Evolutionary conservation across 2,329 filamentous ascomycete genomes (phyloP), one percentile per base, ranked within the genome.

Genomic region (Colletotrichum liriopes): DNA sequence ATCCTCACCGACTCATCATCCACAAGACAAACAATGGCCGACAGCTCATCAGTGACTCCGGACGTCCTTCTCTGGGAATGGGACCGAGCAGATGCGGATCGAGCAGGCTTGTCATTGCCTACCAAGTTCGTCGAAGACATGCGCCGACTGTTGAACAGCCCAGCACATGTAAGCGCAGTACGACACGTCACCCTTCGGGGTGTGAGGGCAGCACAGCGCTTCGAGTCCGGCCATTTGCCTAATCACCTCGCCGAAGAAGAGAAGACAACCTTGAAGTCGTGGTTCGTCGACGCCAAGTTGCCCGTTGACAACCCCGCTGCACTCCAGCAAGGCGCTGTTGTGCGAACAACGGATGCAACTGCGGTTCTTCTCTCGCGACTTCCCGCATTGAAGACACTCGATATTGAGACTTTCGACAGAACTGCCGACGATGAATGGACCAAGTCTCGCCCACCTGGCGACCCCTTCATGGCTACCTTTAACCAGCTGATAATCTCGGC

Each of bases 341-440:
- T 59, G 12, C 26, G 6, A 6, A 16, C 43, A 2, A 23, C 56
- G 39, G 23, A 43, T 8, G 39, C 18, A 26, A 59, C 39, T 7
- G 56, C 56, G 3, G 14, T 20, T 3, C n/a, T 54, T 47, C 12
- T 54, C 11, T 41, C 23, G 14, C 39, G 29, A 1, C 43, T 55
- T 37, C 37, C 23, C 5, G 58, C 26, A 7, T 39, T 60, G 35
- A 12, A n/a, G 2, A 55, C 9, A 26, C 20, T 67, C 2, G 47
- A 62, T 6, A 9, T 63, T 11, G 56, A 45, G 47, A 63, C 56
- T 2, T 67, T 54, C 14, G 65, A 67, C 6, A 58, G 65, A 16
- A 37, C 45, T 26, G 58, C 3, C 2, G 3, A 55, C 20, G 47
- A 67, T 32, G 56, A 63, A 7, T 39, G n/a, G n/a, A 32, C 14